Percentiles rank a stretch among this genome's conserved stretches.
These are phyloP conservation scores for Phytophthora idaei DNA, from an alignment of 352 stramenopile species.

Conservation along the genomic window DNA sequence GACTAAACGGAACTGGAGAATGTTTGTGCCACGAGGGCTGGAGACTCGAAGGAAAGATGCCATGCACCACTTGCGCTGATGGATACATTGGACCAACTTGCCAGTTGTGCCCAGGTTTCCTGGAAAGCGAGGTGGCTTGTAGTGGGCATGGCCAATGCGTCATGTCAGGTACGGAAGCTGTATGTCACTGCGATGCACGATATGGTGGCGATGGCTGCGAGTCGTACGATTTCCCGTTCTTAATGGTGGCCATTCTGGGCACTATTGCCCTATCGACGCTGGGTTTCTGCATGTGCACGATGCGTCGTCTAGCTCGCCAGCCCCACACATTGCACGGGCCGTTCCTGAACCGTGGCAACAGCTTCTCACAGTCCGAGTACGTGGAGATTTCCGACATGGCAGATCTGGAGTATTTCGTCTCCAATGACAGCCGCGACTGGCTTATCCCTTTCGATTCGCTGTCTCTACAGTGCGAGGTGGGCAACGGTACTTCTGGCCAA, in stretches of 20 bases:
- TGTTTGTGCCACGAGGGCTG: conserved; percentile 83
- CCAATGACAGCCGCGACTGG: conserved; percentile 87
- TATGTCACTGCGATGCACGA: conserved; percentile 76
- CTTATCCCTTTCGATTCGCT: conserved; percentile 91
- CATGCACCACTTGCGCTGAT: conserved; percentile 76
- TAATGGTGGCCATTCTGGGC: conserved; percentile 81
- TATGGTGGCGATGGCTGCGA: conserved; percentile 79
- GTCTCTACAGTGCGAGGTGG: conserved; percentile 84
- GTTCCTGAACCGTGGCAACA: conserved; percentile 64
- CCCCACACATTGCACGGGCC: conserved; percentile 51
- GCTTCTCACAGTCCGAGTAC: conserved; percentile 84
- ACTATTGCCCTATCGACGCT: conserved; percentile 82
- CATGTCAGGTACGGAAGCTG: conserved; percentile 53
- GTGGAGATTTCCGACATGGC: conserved; percentile 88
- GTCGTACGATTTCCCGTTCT: conserved; percentile 86
- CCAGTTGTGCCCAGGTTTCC: conserved; percentile 71
- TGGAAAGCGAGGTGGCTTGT: conserved; percentile 74
- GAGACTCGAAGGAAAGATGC: conserved; percentile 59
- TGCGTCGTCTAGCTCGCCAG: conserved; percentile 77
- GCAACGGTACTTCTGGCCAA: conserved; percentile 88
- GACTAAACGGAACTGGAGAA: conserved; percentile 75
- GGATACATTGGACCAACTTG: conserved; percentile 81
- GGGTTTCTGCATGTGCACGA: conserved; percentile 88
- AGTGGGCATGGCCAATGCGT: conserved; percentile 74
- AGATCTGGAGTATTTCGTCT: conserved; percentile 89